These are phyloP conservation scores for Claviceps sp. DNA, from an alignment of 2,329 filamentous ascomycete species.

Conservation along the genomic window DNA sequence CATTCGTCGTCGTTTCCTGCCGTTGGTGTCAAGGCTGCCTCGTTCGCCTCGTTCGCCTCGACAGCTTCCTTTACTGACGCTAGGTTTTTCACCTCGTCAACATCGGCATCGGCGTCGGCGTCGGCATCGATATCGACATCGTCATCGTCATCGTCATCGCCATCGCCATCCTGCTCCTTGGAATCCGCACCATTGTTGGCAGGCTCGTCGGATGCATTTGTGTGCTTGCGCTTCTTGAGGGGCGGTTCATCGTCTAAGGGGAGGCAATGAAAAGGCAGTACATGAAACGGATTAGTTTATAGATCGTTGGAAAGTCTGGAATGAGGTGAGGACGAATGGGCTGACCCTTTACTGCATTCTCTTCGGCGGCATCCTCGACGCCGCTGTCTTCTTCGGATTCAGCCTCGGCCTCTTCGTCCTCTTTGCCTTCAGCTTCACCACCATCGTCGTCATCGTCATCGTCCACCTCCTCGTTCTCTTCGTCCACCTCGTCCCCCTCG, in stretches of 20 bases:
- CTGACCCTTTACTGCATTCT: conserved; percentile 25
- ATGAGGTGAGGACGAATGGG: not conserved
- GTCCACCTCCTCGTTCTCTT: conserved; percentile 19
- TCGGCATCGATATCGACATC: not conserved
- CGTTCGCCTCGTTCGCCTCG: conserved; percentile 11
- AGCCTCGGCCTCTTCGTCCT: conserved; percentile 3
- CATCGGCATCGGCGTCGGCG: not conserved
- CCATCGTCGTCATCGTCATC: conserved; percentile 20
- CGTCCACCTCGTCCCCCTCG: conserved; percentile 26
- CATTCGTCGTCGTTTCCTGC: conserved; percentile 18
- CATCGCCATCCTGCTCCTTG: conserved; percentile 17
- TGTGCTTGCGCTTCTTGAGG: conserved; percentile 39
- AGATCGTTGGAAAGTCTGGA: not conserved
- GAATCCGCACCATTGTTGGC: conserved; percentile 18
- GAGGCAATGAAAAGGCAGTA: not conserved
- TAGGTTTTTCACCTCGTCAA: conserved; percentile 10
- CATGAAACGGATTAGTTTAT: not conserved
- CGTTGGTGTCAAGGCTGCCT: conserved; percentile 16
- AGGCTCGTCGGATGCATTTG: conserved; percentile 16
- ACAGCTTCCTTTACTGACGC: conserved; percentile 15
- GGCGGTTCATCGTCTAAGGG: conserved; percentile 27
- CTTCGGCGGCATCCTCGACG: conserved; percentile 7
- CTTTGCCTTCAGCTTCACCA: conserved; percentile 15
- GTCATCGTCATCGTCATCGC: conserved; percentile 11
- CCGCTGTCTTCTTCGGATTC: conserved; percentile 11